Evolutionary conservation across 257 asterid genomes (phyloP).

Genomic region (Solanum sejunctum): DNA sequence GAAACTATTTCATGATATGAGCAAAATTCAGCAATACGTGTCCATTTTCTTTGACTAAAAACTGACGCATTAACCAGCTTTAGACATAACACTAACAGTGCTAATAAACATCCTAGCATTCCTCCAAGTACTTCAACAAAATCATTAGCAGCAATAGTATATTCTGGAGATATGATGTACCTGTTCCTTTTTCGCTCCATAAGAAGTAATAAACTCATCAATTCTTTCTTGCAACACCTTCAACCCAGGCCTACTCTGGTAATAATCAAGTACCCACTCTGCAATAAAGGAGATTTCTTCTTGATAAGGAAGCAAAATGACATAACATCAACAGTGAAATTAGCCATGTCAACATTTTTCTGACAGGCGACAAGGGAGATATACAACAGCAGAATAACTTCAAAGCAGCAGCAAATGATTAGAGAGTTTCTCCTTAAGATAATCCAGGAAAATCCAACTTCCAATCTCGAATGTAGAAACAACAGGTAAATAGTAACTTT

Average conservation of each 20-base stretch:
- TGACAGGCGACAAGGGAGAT: neutral
- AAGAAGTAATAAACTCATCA: conserved; percentile 67
- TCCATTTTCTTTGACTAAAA: neutral
- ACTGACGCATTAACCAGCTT: neutral
- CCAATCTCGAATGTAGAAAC: neutral
- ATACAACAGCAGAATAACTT: neutral
- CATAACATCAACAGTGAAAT: neutral
- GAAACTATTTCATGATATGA: neutral
- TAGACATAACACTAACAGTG: neutral
- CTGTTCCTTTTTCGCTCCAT: conserved; percentile 68
- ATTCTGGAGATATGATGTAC: conserved; percentile 16
- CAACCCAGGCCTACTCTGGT: conserved; percentile 69
- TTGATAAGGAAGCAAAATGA: neutral
- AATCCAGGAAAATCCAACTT: neutral
- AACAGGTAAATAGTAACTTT: neutral
- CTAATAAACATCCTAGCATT: neutral
- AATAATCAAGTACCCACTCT: conserved; percentile 73
- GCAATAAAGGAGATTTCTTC: conserved; percentile 5
- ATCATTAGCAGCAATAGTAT: neutral
- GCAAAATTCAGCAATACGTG: neutral
- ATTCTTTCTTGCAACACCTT: conserved; percentile 64
- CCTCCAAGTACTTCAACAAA: neutral
- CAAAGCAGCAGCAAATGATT: neutral
- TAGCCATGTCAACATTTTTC: neutral
- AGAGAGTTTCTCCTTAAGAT: neutral